Base-by-base conservation (phyloP, 805 yeast species). In the Metschnikowia similis region DNA sequence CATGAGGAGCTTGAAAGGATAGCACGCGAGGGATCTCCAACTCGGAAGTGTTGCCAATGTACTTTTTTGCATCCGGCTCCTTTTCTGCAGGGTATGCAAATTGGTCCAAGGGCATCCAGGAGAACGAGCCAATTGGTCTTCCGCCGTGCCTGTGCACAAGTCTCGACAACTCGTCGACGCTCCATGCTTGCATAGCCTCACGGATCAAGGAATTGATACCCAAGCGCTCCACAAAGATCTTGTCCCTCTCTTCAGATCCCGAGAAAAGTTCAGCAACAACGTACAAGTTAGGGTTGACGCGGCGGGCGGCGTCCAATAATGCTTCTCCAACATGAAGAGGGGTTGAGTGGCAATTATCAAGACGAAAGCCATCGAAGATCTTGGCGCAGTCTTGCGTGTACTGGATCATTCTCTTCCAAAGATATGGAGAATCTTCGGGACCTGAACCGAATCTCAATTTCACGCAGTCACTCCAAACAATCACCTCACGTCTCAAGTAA, bases 121-220 rank as follows among this genome's bases (percentile, higher is more conserved):
- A 81, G 58, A 87, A 84, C 0, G 97, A 89, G 5, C 99, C 99
- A 65, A 92, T 87, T 34, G 98, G 97, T 56, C 89, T 76, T 2
- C 99, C 99, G 34, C 97, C 98, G 66, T 92, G 96, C 60, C 84
- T 82, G 65, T 92, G 96, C 27, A 92, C 86, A 45, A 91, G 75
- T 50, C 92, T 75, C 2, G 97, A 89, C 31, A 92, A 76, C 62
- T 92, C 98, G 35, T 80, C 84, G 10, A 87, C 94, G 10, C 86
- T 83, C 84, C 94, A 85, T 1, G 97, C 94, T 70, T 90, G 97
- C 96, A 94, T 92, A 0, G 98, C 98, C 64, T 92, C 99, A 62
- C 99, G 81, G 48, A 92, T 87, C 56, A 94, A 75, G 4, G 96
- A 85, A 36, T 89, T 86, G 49, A 94, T 85, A 14, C 96, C 97